Evolutionary conservation across 2,329 filamentous ascomycete species (phyloP), one percentile per base, ranked within the genome.

Genomic region (Fusarium cyanostomum): DNA sequence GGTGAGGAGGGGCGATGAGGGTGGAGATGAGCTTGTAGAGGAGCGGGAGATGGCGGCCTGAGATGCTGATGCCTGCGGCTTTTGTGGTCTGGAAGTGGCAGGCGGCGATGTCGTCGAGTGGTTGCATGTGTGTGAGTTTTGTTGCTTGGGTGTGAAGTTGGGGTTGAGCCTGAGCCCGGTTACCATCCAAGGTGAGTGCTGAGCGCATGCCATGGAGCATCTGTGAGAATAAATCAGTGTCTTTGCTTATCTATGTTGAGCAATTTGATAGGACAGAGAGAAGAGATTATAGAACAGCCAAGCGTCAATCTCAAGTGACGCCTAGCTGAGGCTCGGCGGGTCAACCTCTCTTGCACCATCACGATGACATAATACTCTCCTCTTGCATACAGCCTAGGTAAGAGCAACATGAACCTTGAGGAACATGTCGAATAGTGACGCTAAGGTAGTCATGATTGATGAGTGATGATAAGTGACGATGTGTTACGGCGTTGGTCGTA

Each of bases 11-110:
- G 0, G 79, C 73, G n/a, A 87, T 74, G 33, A 88, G 77, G 2
- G 77, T 78, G 5, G 82, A 82, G 21, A 86, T 72, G 4, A 89
- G 73, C 50, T 80, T 77, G 75, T 89, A 87, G 31, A 89, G 68
- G 8, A 89, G 76, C 0, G 84, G 81, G 11, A 86, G 75, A 56
- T 81, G 75, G 10, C 84, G 81, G 2, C 86, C 85, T 13, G 79
- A 79, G 49, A 88, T 72, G 12, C 81, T 78, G 12, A 89, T 71
- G 2, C 80, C 77, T 1, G 80, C 72, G 0, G 79, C 76, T 50
- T 81, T 80, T 0, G 82, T 84, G 9, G 78, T 77, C 27, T 78
- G 78, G 46, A 83, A 81, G 71, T 86, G 82, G 2, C 74, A 76
- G 8, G 72, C 68, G 30, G 80, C 76, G 18, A 88, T 73, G 8